Conservation (phyloP, 768 basidiomycete species). For the Pleurotus djamor region DNA sequence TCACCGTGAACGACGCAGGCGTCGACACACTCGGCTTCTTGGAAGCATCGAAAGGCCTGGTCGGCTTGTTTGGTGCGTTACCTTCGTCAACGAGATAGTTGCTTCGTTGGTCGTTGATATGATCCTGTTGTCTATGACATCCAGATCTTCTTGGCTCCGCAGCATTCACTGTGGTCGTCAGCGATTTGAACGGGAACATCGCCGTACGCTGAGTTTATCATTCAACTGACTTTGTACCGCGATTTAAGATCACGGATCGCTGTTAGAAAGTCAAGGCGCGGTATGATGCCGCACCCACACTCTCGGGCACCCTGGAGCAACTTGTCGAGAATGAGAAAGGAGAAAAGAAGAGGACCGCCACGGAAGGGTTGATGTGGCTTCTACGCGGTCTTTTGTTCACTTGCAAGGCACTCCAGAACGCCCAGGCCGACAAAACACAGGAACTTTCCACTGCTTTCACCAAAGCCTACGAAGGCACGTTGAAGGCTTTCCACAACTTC, state of each 20-base stretch:
- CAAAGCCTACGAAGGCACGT: slow-evolving; percentile 75
- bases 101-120: no score
- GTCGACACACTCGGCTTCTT: slow-evolving; percentile 88
- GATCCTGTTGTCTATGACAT: no score
- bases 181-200: slow-evolving; percentile 91
- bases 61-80: slow-evolving; percentile 80
- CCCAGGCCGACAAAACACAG: slow-evolving; percentile 58
- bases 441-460: slow-evolving; percentile 78
- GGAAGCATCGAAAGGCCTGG: slow-evolving; percentile 85
- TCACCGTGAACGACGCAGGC: slow-evolving; percentile 81
- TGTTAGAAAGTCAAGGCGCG: slow-evolving; percentile 81
- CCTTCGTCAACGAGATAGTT: no score
- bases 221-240: slow-evolving; percentile 2
- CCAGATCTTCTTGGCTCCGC: slow-evolving; percentile 83
- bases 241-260: neutral
- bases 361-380: slow-evolving; percentile 93
- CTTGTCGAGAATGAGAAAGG: slow-evolving; percentile 82
- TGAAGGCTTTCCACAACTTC: slow-evolving; percentile 86
- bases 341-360: slow-evolving; percentile 86
- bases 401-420: slow-evolving; percentile 69
- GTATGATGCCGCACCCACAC: slow-evolving; percentile 60
- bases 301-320: slow-evolving; percentile 78
- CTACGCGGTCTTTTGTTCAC: slow-evolving; percentile 92
- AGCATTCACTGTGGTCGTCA: slow-evolving; percentile 82
- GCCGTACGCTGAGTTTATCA: slow-evolving; percentile 43